phyloP scores from a whole-genome alignment of 129 eudicot genomes.

The Gnaphalium uliginosum region DNA sequence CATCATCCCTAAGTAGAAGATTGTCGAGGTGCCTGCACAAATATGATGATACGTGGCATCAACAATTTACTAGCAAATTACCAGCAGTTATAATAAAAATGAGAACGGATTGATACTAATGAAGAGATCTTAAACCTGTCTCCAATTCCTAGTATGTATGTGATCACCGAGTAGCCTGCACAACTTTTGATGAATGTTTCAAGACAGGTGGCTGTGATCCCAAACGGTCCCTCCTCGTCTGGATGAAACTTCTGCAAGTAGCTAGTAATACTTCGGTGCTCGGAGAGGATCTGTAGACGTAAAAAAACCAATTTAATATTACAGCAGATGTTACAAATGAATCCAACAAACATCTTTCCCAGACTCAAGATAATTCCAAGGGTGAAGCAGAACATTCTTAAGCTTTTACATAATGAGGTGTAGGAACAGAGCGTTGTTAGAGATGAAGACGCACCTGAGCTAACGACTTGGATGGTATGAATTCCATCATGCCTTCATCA shows the following conservation, averaged over 20 bases:
- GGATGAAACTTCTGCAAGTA: conserved; percentile 96
- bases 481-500: conserved; percentile 98
- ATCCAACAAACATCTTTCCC: conserved; percentile 12
- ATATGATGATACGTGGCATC: neutral
- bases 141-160: conserved; percentile 96
- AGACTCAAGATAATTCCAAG: too few relatives aligned
- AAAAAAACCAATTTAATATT: neutral
- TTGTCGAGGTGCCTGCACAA: conserved; percentile 87
- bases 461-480: conserved; percentile 91
- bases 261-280: conserved; percentile 92
- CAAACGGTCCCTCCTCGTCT: conserved; percentile 97
- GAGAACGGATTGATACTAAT: neutral
- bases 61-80: neutral
- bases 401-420: neutral
- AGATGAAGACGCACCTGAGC: conserved; percentile 67
- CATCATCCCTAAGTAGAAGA: conserved; percentile 86
- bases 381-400: neutral
- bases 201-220: conserved; percentile 91
- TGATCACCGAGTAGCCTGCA: conserved; percentile 98
- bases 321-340: conserved; percentile 6
- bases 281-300: conserved; percentile 70
- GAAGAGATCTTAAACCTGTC: conserved; percentile 56
- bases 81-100: neutral
- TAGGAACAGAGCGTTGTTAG: neutral
- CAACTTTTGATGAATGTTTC: conserved; percentile 98